phyloP scores from a whole-genome alignment of 768 basidiomycete species.

The Rhizopogon rudus region DNA sequence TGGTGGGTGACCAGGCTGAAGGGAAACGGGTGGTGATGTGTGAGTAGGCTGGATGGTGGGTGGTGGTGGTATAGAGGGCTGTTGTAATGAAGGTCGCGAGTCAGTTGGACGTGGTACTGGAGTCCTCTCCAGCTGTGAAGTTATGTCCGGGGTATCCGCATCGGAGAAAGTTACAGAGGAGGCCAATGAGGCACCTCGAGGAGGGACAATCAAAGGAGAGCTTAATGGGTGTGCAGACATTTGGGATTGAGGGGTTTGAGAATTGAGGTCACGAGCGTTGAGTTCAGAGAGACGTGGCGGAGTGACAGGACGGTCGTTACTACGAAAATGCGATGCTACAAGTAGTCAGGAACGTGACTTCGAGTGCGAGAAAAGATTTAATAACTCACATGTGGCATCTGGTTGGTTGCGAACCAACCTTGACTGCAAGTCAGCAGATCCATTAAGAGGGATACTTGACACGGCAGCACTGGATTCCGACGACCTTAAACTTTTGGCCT shows the following conservation, averaged over 20 bases:
- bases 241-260: slow-evolving; percentile 2
- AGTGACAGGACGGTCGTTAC: slow-evolving; percentile 17
- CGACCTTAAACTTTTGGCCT: slow-evolving; percentile 6
- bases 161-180: slow-evolving; percentile 1
- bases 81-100: slow-evolving; percentile 2
- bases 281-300: slow-evolving; percentile 14
- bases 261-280: slow-evolving; percentile 3
- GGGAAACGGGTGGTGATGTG: slow-evolving; percentile 4
- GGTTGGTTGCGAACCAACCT: slow-evolving; percentile 21
- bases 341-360: neutral
- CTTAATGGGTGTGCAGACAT: neutral
- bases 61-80: slow-evolving; percentile 1
- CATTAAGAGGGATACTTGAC: slow-evolving; percentile 8
- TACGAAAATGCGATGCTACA: slow-evolving; percentile 5
- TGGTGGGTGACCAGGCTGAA: neutral
- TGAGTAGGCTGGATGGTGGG: neutral
- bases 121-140: slow-evolving; percentile 15
- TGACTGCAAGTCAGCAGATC: slow-evolving; percentile 20
- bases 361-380: neutral
- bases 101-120: neutral
- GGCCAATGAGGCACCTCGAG: slow-evolving; percentile 16
- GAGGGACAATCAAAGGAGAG: slow-evolving; percentile 15
- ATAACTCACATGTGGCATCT: slow-evolving; percentile 28
- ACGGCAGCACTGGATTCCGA: slow-evolving; percentile 18
- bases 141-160: slow-evolving; percentile 16